Conservation (phyloP, 108 stramenopile genomes). For the Fistulifera solaris region DNA sequence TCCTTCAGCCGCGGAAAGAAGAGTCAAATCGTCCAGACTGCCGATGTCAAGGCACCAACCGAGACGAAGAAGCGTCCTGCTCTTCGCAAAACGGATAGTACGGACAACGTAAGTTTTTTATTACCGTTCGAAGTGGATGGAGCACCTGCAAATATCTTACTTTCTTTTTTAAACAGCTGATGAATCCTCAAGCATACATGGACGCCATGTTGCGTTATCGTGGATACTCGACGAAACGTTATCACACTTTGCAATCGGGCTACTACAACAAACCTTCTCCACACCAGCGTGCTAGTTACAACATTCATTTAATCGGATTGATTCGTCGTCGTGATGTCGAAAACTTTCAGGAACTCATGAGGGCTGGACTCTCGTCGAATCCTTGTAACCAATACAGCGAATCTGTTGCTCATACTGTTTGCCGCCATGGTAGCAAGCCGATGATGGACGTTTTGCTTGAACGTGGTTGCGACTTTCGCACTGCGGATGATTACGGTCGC, state of each 20-base stretch:
- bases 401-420: conserved; percentile 66
- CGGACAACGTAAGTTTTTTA: conserved; percentile 4
- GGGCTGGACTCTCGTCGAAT: conserved; percentile 47
- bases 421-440: conserved; percentile 39
- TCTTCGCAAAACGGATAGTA: not conserved
- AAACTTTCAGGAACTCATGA: conserved; percentile 28
- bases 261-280: conserved; percentile 56
- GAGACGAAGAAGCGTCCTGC: no score
- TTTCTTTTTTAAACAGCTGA: no score
- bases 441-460: conserved; percentile 38
- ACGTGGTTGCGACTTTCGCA: conserved; percentile 30
- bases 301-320: conserved; percentile 41
- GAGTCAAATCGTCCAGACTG: no score
- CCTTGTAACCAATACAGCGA: conserved; percentile 77
- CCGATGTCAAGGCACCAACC: no score
- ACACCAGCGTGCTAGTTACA: conserved; percentile 54
- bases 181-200: conserved; percentile 44
- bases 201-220: conserved; percentile 38
- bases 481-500: conserved; percentile 67
- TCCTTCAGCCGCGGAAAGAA: no score
- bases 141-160: no score
- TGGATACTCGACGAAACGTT: conserved; percentile 47
- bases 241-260: conserved; percentile 25
- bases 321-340: conserved; percentile 40
- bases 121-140: no score